These are phyloP conservation scores for Alternaria ventricosa DNA, from an alignment of 2,329 filamentous ascomycete genomes.

Conservation along the genomic window DNA sequence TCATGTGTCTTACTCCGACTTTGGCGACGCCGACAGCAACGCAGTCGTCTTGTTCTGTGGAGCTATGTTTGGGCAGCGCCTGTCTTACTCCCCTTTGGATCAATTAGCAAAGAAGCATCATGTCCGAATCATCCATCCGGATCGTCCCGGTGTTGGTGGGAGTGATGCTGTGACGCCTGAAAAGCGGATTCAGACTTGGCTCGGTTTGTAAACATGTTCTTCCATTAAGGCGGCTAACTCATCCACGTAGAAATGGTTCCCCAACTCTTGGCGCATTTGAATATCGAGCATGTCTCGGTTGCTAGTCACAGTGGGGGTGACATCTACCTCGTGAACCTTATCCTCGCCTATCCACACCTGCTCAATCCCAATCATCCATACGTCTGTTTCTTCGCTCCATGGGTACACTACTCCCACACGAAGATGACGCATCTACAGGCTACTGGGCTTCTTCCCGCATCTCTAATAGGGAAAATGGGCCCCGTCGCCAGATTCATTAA, in stretches of 20 bases:
- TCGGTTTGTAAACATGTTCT: conserved; percentile 19
- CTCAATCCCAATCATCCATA: conserved; percentile 36
- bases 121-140: conserved; percentile 39
- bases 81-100: conserved; percentile 36
- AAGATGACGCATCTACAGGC: conserved; percentile 26
- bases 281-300: conserved; percentile 38
- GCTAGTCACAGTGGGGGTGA: conserved; percentile 42
- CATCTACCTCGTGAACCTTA: conserved; percentile 39
- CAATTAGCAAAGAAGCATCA: conserved; percentile 33
- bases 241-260: conserved; percentile 36
- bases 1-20: conserved; percentile 40
- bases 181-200: conserved; percentile 35
- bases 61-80: conserved; percentile 33
- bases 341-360: conserved; percentile 35
- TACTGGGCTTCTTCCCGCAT: conserved; percentile 33
- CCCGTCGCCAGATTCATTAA: conserved; percentile 27
- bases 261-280: conserved; percentile 35
- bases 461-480: conserved; percentile 33
- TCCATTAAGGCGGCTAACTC: not conserved
- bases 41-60: conserved; percentile 41
- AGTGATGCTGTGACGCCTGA: conserved; percentile 33
- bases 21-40: conserved; percentile 34
- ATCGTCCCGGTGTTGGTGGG: conserved; percentile 39
- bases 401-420: conserved; percentile 41
- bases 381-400: conserved; percentile 40